Evolutionary conservation across 2,329 filamentous ascomycete genomes (phyloP), one percentile per base, ranked within the genome.

Genomic region (Calonectria honghensis): DNA sequence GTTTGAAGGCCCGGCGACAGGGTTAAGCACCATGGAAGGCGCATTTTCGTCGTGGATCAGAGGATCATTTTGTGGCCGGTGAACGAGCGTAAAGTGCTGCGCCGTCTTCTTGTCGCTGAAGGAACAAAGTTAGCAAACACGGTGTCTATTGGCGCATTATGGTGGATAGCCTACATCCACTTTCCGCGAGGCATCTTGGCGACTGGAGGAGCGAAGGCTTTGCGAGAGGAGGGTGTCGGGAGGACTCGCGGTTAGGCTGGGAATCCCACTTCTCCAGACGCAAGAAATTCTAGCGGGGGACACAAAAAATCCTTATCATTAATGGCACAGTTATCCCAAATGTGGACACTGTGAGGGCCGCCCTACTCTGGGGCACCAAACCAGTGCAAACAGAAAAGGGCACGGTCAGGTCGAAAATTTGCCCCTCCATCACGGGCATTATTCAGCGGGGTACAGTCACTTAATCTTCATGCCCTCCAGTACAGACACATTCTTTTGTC

Each of bases 61-160:
- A 61, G 97, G 97, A 85, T 99, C 97, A 92, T 98, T 95, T 87
- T 99, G 97, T 41, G 96, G 95, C 82, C 97, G 95, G 87, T 98
- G 95, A 81, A 98, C 95, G 84, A 99, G 94, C 80, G 94, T 94
- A 87, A 98, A 98, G 87, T 96, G 97, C 84, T 95, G 94, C 80
- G 97, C 96, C 75, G 91, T 94, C 87, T 98, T 98, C 89, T 98
- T 98, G 89, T 98, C 86, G 80, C 89, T 91, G 75, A 13, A 59
- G 35, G 18, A 35, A 39, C 16, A 11, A 13, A 32, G 72, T 80
- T 45, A 83, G 74, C n/a, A 54, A 11, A 13, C 37, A 13, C 16
- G 13, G 39, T 11, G 24, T 4, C 20, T 11, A 35, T 9, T 35
- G 31, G 48, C n/a, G 37, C 59, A 39, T 13, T n/a, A 16, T 14